Conservation (phyloP, 2,329 filamentous ascomycete genomes). For the Colletotrichum sp. region DNA sequence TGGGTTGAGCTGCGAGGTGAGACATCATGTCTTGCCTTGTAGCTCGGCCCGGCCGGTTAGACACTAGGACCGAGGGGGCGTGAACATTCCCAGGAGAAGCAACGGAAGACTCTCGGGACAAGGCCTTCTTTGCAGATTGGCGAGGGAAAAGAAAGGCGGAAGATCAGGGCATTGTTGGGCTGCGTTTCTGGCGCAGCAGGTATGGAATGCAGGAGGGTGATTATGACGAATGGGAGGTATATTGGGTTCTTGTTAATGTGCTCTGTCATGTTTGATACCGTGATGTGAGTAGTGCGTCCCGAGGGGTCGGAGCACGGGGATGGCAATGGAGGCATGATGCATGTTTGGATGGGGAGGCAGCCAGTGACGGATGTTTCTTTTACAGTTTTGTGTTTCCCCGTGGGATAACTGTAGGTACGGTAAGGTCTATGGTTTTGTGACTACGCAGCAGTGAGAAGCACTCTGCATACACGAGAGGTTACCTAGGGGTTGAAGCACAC, state of each 20-base stretch:
- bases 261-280: not conserved
- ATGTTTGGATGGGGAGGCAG: not conserved
- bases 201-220: not conserved
- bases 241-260: not conserved
- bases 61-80: not conserved
- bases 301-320: not conserved
- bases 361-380: not conserved
- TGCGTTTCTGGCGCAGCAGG: not conserved
- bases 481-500: not conserved
- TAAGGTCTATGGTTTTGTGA: too few species aligned
- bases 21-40: not conserved
- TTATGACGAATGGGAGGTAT: not conserved
- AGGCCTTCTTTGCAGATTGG: not conserved
- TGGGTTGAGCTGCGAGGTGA: not conserved
- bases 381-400: not conserved
- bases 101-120: not conserved
- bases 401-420: not conserved
- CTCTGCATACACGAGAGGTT: not conserved
- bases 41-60: not conserved
- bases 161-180: not conserved
- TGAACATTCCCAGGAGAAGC: not conserved
- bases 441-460: not conserved
- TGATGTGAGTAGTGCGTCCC: not conserved
- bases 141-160: not conserved
- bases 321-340: slow-evolving; percentile 5